phyloP scores from a whole-genome alignment of 1,284 basidiomycete genomes.

The Puccinia coronata region DNA sequence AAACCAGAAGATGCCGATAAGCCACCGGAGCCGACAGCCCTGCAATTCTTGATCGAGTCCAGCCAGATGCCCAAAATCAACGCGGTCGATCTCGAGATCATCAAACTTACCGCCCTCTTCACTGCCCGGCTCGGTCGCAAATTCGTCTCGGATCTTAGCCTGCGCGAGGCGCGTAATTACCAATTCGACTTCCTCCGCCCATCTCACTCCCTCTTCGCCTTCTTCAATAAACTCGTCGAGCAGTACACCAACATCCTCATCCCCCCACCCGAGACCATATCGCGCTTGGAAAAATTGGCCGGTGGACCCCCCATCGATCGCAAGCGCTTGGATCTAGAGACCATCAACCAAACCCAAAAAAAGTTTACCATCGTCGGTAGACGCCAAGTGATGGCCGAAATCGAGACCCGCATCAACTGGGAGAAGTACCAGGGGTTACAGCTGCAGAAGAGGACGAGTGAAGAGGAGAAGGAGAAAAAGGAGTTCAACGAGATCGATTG shows the following conservation, averaged over 20 bases:
- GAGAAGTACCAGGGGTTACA: constrained; percentile 78
- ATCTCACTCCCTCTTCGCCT: constrained; percentile 89
- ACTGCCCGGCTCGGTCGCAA: constrained; percentile 85
- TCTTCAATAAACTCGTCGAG: constrained; percentile 95
- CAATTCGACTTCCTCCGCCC: constrained; percentile 98
- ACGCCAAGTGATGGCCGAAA: constrained; percentile 77
- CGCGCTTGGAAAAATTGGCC: constrained; percentile 63
- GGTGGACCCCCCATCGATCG: constrained; percentile 49
- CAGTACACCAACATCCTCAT: constrained; percentile 90
- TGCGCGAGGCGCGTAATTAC: constrained; percentile 89
- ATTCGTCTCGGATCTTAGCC: constrained; percentile 81
- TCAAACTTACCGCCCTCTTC: constrained; percentile 82
- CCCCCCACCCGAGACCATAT: constrained; percentile 74
- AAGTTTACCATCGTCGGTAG: constrained; percentile 62
- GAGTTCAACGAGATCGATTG: constrained; percentile 97
- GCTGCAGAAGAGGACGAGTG: constrained; percentile 81
- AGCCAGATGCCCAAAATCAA: constrained; percentile 44
- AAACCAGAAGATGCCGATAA: constrained; percentile 53
- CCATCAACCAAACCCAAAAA: constrained; percentile 62
- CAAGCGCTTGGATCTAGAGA: constrained; percentile 60
- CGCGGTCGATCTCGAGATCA: constrained; percentile 57
- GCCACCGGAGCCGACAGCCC: constrained; percentile 51
- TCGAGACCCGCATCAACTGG: constrained; percentile 80
- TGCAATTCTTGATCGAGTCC: constrained; percentile 36
- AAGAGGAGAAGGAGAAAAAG: constrained; percentile 81